Conservation (phyloP, 306 rosid species). For the Acacia acuminata region DNA sequence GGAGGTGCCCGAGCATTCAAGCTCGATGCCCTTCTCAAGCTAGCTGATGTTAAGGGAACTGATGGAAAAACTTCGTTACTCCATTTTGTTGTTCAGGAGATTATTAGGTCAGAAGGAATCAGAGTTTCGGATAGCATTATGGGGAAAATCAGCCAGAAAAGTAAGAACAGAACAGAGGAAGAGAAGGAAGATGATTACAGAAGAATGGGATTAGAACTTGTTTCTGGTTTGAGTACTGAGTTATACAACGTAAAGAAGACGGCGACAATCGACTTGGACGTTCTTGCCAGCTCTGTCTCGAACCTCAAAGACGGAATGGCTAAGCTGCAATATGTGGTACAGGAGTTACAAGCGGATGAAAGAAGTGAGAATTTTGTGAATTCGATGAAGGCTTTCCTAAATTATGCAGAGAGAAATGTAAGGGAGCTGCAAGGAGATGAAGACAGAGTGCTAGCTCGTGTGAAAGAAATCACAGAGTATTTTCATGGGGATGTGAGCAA, state of each 20-base stretch:
- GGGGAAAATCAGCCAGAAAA: slow-evolving; percentile 82
- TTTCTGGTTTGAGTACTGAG: slow-evolving; percentile 85
- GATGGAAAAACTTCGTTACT: slow-evolving; percentile 90
- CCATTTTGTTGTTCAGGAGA: slow-evolving; percentile 95
- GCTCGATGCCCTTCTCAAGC: slow-evolving; percentile 88
- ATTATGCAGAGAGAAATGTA: slow-evolving; percentile 54
- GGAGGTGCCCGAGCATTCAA: slow-evolving; percentile 96
- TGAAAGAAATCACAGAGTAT: slow-evolving; percentile 83
- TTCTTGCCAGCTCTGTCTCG: slow-evolving; percentile 70
- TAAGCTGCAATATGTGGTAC: slow-evolving; percentile 43
- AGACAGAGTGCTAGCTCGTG: slow-evolving; percentile 58
- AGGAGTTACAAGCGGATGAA: slow-evolving; percentile 48
- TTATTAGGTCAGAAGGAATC: slow-evolving; percentile 76
- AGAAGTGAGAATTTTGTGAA: slow-evolving; percentile 41
- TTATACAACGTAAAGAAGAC: slow-evolving; percentile 85
- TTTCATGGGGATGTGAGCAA: slow-evolving; percentile 88
- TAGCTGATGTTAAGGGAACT: slow-evolving; percentile 87
- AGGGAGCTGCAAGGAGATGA: slow-evolving; percentile 71
- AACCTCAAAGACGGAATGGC: slow-evolving; percentile 64
- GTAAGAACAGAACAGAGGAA: slow-evolving; percentile 56
- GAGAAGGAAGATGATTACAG: slow-evolving; percentile 82
- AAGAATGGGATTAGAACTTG: slow-evolving; percentile 87
- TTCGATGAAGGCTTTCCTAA: slow-evolving; percentile 51
- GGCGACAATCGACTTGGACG: slow-evolving; percentile 82
- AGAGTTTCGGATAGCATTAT: slow-evolving; percentile 88